phyloP scores from a whole-genome alignment of 306 rosid genomes.

The Quercus wislizeni region DNA sequence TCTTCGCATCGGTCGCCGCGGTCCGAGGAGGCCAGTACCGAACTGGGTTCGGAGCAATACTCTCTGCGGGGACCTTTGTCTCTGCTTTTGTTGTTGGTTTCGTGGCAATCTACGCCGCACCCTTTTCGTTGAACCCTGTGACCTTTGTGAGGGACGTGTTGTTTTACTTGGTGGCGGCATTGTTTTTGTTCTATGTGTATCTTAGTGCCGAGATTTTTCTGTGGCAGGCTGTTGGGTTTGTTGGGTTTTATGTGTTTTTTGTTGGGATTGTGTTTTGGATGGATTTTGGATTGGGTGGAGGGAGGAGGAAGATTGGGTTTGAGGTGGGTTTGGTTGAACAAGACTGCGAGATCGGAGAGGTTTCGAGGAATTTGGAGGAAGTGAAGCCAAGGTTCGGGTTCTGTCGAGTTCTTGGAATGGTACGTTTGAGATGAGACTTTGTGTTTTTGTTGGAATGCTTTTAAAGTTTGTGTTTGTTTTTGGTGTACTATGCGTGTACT shows the following conservation, averaged over 20 bases:
- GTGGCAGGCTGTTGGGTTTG: constrained; percentile 91
- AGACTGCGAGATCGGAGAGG: constrained; percentile 28
- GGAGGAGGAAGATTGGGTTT: constrained; percentile 21
- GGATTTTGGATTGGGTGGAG: constrained; percentile 63
- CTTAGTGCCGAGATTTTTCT: constrained; percentile 12
- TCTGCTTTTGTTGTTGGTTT: constrained; percentile 92
- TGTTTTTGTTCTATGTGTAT: constrained; percentile 80
- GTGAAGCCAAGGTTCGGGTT: constrained; percentile 40
- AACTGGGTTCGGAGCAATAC: constrained; percentile 88
- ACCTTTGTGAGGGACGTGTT: constrained; percentile 79
- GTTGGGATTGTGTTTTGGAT: constrained; percentile 89
- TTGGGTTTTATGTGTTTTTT: constrained; percentile 72
- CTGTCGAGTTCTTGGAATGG: constrained; percentile 43
- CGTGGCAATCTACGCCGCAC: constrained; percentile 85
- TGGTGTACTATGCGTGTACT: background rate
- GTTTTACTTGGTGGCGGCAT: constrained; percentile 71
- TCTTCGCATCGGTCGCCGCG: constrained; percentile 82
- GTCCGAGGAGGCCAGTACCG: constrained; percentile 74
- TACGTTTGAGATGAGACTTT: constrained; percentile 26
- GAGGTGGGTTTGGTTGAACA: constrained; percentile 11
- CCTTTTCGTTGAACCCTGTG: constrained; percentile 67
- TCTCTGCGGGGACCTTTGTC: constrained; percentile 90
- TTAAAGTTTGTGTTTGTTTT: background rate
- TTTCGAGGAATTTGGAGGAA: constrained; percentile 18
- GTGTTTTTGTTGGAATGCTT: background rate